Conservation (phyloP, 768 basidiomycete species). For the Tremella yokohamensis region DNA sequence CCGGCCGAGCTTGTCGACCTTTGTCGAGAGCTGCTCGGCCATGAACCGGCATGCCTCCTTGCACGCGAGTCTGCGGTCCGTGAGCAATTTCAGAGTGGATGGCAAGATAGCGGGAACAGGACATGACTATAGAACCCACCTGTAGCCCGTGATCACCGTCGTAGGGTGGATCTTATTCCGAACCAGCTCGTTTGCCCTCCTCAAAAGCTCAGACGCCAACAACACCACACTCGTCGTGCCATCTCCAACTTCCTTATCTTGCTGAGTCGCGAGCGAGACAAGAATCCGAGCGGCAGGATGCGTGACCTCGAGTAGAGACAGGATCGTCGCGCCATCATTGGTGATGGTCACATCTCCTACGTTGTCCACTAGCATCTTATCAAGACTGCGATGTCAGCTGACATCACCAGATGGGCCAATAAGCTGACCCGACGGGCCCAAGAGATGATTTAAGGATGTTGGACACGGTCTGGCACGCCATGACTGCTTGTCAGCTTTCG, state of each 20-base stretch:
- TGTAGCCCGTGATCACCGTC: constrained; percentile 97
- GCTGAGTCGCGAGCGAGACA: constrained; percentile 96
- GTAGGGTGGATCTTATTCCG: constrained; percentile 98
- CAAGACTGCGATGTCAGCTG: constrained; percentile 29
- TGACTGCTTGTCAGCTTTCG: constrained; percentile 58
- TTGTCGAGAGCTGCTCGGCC: constrained; percentile 94
- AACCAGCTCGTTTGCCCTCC: constrained; percentile 94
- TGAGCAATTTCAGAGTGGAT: neutral
- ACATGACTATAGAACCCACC: constrained; percentile 49
- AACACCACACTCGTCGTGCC: constrained; percentile 98
- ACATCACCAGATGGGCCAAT: neutral
- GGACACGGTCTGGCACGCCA: constrained; percentile 92
- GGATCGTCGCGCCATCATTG: constrained; percentile 98
- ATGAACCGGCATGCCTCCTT: constrained; percentile 96
- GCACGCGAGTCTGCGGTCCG: constrained; percentile 66
- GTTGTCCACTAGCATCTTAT: constrained; percentile 84
- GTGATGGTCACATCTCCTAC: constrained; percentile 99
- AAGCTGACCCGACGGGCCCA: constrained; percentile 89
- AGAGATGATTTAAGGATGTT: constrained; percentile 96
- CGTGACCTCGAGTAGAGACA: constrained; percentile 86
- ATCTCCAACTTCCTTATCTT: constrained; percentile 99
- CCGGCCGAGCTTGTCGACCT: constrained; percentile 84
- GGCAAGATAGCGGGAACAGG: neutral
- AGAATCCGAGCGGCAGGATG: constrained; percentile 91
- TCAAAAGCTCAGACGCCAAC: constrained; percentile 91